Evolutionary conservation across 495 filamentous ascomycete species (phyloP).

Genomic region (Penicillium steckii): DNA sequence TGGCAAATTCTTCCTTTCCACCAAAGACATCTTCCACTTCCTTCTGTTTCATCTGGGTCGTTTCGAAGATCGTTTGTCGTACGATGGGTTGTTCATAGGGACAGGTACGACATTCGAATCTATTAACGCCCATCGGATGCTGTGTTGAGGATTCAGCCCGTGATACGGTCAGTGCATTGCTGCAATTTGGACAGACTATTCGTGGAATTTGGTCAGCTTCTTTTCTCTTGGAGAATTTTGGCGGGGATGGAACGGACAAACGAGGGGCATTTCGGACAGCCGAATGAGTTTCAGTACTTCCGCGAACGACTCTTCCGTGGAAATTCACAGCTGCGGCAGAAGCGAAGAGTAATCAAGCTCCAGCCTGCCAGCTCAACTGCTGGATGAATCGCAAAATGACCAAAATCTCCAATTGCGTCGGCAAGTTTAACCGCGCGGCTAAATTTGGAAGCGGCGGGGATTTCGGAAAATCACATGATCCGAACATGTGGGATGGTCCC

Average conservation of each 20-base stretch:
- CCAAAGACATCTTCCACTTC: conserved; percentile 92
- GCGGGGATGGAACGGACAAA: conserved; percentile 35
- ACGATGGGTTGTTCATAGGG: conserved; percentile 79
- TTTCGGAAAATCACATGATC: conserved; percentile 18
- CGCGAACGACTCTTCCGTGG: neutral
- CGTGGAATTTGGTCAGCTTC: conserved; percentile 17
- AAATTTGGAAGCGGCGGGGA: conserved; percentile 14
- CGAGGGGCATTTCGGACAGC: conserved; percentile 37
- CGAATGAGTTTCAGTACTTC: neutral
- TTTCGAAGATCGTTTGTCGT: conserved; percentile 67
- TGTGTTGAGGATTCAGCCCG: conserved; percentile 49
- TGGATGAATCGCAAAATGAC: neutral
- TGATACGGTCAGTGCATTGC: conserved; percentile 78
- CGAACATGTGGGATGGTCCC: conserved; percentile 24
- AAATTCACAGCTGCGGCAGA: neutral
- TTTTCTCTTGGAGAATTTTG: neutral
- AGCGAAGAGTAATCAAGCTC: neutral
- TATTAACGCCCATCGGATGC: conserved; percentile 56
- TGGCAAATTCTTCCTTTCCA: conserved; percentile 81
- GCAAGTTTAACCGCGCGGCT: conserved; percentile 28
- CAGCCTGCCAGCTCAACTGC: neutral
- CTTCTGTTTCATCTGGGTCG: conserved; percentile 68
- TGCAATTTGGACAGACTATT: conserved; percentile 88
- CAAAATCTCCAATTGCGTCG: conserved; percentile 11
- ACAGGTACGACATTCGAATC: conserved; percentile 91